Evolutionary conservation across 2,329 filamentous ascomycete genomes (phyloP).

Genomic region (Phyllosticta citriasiana): DNA sequence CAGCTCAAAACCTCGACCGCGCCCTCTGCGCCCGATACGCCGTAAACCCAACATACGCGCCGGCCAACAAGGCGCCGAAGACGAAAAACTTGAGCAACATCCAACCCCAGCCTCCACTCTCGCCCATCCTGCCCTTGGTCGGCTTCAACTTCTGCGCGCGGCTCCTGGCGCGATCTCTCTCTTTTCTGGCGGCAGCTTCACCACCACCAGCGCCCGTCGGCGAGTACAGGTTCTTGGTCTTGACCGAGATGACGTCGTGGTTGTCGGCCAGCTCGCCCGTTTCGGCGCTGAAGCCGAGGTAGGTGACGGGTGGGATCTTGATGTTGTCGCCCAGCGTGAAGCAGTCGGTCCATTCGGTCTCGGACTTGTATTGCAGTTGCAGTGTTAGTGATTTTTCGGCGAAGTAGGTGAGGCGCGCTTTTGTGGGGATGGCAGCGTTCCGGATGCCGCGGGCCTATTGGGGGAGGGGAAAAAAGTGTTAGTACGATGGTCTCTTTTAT

Average conservation of each 20-base stretch:
- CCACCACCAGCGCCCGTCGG: slow-evolving; percentile 31
- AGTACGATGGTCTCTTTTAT: neutral
- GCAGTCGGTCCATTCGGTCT: slow-evolving; percentile 80
- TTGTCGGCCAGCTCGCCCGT: slow-evolving; percentile 96
- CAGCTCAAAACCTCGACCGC: slow-evolving; percentile 33
- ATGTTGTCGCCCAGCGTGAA: slow-evolving; percentile 56
- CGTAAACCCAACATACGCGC: slow-evolving; percentile 77
- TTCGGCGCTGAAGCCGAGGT: slow-evolving; percentile 65
- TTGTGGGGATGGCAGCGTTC: slow-evolving; percentile 65
- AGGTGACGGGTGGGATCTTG: slow-evolving; percentile 64
- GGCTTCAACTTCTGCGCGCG: slow-evolving; percentile 29
- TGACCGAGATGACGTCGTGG: slow-evolving; percentile 87
- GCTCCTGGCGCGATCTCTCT: slow-evolving; percentile 20
- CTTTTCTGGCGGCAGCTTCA: slow-evolving; percentile 19
- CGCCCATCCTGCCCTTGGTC: slow-evolving; percentile 33
- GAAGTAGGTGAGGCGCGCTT: slow-evolving; percentile 86
- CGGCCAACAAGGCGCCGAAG: slow-evolving; percentile 59
- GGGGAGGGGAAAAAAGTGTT: neutral
- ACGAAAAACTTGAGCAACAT: slow-evolving; percentile 75
- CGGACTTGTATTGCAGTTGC: slow-evolving; percentile 87
- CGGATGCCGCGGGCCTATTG: slow-evolving; percentile 70
- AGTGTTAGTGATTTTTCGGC: slow-evolving; percentile 86
- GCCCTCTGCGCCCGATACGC: slow-evolving; percentile 58
- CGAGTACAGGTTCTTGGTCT: slow-evolving; percentile 81
- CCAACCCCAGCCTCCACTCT: slow-evolving; percentile 49